Percentiles rank a stretch among this genome's conserved stretches.
These are phyloP conservation scores for Chlorella sp. DNA, from an alignment of 139 green algal species.

Conservation along the genomic window DNA sequence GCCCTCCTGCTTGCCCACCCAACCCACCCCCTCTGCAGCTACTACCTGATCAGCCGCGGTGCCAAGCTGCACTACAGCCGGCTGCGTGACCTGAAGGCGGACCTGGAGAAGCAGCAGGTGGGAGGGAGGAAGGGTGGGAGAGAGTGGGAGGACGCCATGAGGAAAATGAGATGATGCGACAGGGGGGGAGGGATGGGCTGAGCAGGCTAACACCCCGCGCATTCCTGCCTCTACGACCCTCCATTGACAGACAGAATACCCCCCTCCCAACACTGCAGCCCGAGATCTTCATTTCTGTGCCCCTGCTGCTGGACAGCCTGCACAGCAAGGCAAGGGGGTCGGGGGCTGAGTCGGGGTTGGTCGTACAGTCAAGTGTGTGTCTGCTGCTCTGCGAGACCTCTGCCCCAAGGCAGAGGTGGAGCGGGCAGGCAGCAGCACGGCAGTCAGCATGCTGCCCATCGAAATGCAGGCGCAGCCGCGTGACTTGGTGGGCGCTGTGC, in stretches of 20 bases:
- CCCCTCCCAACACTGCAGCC: background rate
- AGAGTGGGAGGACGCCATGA: background rate
- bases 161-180: too few species aligned
- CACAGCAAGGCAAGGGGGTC: background rate
- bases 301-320: slow-evolving; percentile 16
- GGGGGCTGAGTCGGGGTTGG: background rate
- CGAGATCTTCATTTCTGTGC: background rate
- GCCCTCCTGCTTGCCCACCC: background rate
- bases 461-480: background rate
- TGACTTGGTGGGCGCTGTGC: too few species aligned
- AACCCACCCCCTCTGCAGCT: background rate
- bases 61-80: background rate
- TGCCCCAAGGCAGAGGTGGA: background rate
- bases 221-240: too few species aligned
- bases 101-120: slow-evolving; percentile 20
- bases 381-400: too few species aligned
- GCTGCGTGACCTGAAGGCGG: background rate
- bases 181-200: too few species aligned
- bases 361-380: too few species aligned
- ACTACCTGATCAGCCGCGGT: slow-evolving; percentile 6
- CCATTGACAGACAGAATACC: too few species aligned
- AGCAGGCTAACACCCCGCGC: too few species aligned
- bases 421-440: too few species aligned
- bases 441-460: background rate
- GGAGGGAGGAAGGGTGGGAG: too few species aligned